phyloP scores from a whole-genome alignment of 106 monocot genomes.

The Platanthera zijinensis region DNA sequence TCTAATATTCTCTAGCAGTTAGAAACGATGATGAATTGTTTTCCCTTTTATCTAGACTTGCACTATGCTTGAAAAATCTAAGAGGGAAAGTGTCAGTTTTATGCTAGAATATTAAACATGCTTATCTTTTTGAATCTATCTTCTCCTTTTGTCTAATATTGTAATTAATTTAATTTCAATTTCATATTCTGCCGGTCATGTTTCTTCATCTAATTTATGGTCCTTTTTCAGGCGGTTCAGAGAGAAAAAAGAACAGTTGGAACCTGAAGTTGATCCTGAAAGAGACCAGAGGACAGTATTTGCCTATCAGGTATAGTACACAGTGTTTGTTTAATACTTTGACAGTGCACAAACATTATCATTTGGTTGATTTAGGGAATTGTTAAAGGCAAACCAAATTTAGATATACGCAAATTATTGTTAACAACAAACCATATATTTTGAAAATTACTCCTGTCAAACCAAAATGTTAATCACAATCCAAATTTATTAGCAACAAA shows the following conservation, averaged over 20 bases:
- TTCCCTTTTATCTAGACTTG: neutral
- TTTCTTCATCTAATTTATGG: neutral
- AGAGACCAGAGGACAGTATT: constrained; percentile 86
- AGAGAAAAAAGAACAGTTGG: constrained; percentile 50
- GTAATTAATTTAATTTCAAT: neutral
- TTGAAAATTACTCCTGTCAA: no score
- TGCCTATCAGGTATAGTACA: constrained; percentile 54
- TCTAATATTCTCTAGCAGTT: neutral
- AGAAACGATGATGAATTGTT: neutral
- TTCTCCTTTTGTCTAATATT: neutral
- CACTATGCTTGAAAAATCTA: neutral
- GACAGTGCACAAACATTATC: neutral
- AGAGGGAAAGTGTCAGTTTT: neutral
- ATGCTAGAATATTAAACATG: neutral
- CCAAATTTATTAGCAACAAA: no score
- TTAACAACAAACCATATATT: no score
- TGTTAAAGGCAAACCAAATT: no score
- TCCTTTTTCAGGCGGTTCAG: constrained; percentile 36
- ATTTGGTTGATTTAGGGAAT: neutral
- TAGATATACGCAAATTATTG: no score
- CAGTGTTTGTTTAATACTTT: neutral
- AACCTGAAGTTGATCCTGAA: constrained; percentile 85
- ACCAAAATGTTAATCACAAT: no score
- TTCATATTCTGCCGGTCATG: neutral
- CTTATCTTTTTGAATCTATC: neutral